Evolutionary conservation across 163 green algal genomes (phyloP), one percentile per base, ranked within the genome.

Genomic region (Trebouxia gelatinosa): DNA sequence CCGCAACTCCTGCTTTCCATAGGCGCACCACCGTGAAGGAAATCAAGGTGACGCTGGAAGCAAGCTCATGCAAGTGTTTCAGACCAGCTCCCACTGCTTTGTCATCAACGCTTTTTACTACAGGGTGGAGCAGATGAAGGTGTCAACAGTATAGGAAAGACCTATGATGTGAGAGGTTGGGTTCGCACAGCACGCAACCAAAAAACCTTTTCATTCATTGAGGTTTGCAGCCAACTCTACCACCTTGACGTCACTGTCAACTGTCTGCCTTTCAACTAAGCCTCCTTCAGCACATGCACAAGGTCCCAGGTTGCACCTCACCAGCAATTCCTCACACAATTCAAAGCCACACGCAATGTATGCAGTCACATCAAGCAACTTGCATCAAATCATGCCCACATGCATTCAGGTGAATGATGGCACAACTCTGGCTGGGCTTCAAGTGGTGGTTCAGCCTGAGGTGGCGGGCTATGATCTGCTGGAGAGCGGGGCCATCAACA

Each of bases 401-500:
- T n/a, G n/a, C n/a, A n/a, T 66, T 32, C 70, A 78, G 70, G 46
- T 78, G 6, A 78, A 78, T 68, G 70, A 78, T 68, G 70, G 70
- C 2, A 38, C 70, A 11, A 78, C 70, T 3, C 50, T 78, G 32
- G 32, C 70, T 28, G 70, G 70, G 31, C 50, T 78, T 6, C 70
- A 78, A 48, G 70, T 78, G 16, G 21, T 78, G 23, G 50, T 78
- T 31, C 31, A 78, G 23, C 50, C 50, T 21, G 70, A 78, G 4
- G 32, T 34, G 3, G 9, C 7, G 21, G 70, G 70, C 3, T 65
- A 48, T 40, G 23, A 51, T 17, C 21, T 78, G 16, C 31, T 78
- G 21, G 50, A 68, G 19, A 61, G 90, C 75, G 78, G 89, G 34
- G 74, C 97, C 17, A 87, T 83, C 28, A 77, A 92, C 65, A 98